Base-by-base conservation (phyloP, 305 asterid species). In the Fraxinus latifolia region DNA sequence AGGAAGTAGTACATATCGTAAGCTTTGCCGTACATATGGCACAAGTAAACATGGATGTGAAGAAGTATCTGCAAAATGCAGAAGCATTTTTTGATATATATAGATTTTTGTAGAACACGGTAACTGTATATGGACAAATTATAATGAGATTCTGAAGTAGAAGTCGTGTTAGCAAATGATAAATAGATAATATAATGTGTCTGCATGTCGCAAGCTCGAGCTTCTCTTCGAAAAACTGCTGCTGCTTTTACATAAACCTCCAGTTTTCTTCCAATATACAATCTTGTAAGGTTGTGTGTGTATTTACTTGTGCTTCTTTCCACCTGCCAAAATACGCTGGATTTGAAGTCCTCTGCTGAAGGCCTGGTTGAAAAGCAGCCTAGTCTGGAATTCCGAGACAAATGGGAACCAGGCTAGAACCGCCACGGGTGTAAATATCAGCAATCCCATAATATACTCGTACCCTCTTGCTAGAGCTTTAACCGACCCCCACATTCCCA, bases 311-410 rank as follows among this genome's bases (percentile, higher is more conserved):
- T 88, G 77, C 78, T 91, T 91, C 90, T 90, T 90, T 15, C 95
- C 95, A 58, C 95, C 95, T 7, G 95, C 80, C 11, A 90, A 82
- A 58, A 91, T 89, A 53, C 92, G 90, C 74, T 88, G 91, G 82
- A 90, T 91, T 85, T 91, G 93, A 72, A 91, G 87, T 39, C 93
- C 95, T 84, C 95, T 86, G 89, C 95, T 91, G 91, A 91, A 91
- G 39, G 95, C 95, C 85, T 91, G 95, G 86, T 91, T 91, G 91
- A 84, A 91, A 11, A 91, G 92, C 84, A 90, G 90, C 89, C 95
- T 87, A 0, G 93, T 87, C 55, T 91, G 95, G 90, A 91, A 91
- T 3, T 91, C 95, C 0, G 89, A 79, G 2, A 91, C 90, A 74
- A 91, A 90, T 0, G 95, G 95, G 88, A 91, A 91, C 95, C 95